Evolutionary conservation across 1,284 basidiomycete genomes (phyloP), one percentile per base, ranked within the genome.

Genomic region (Phellinidium pouzarii): DNA sequence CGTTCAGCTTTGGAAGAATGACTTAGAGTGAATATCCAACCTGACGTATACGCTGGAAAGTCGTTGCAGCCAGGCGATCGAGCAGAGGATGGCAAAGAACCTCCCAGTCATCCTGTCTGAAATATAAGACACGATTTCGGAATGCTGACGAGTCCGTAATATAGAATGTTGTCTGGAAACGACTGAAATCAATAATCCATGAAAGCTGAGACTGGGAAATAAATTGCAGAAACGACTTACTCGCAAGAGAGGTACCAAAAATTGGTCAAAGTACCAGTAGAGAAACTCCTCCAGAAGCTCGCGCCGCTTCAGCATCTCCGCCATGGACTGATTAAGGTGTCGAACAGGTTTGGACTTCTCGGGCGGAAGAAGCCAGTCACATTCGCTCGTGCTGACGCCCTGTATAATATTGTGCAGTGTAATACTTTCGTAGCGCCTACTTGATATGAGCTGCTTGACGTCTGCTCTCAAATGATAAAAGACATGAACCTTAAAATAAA

Each of bases 71-170:
- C 34, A 98, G 75, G 25, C 80, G 75, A 51, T 82, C 78, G 14
- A 96, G 73, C 20, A 97, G 74, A 0, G 96, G 96, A 1, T 74
- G 71, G 51, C 91, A 94, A 3, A 97, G 74, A 2, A 68, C 71
- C n/a, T 78, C 73, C 96, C 96, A 99, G 60, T 95, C 93, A 53
- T 94, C 92, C 54, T 97, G 93, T 6, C 92, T 80, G 64, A 96
- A 99, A 66, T 95, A 99, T 0, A 98, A 71, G 0, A 94, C 79
- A 48, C 83, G 80, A 59, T 95, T 91, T n/a, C 87, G 77, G 59
- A 87, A 93, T 1, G 85, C 87, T 4, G 87, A 84, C 0, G 94
- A 92, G 60, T 99, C 93, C 0, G 96, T 99, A 38, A 91, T 77
- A 65, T 97, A 98, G 69, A 98, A 99, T 0, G 87, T 87, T 0